Percentiles rank a stretch among this genome's conserved stretches.
These are phyloP conservation scores for Domatiomyces globalis DNA, from an alignment of 2,329 filamentous ascomycete genomes.

Conservation along the genomic window DNA sequence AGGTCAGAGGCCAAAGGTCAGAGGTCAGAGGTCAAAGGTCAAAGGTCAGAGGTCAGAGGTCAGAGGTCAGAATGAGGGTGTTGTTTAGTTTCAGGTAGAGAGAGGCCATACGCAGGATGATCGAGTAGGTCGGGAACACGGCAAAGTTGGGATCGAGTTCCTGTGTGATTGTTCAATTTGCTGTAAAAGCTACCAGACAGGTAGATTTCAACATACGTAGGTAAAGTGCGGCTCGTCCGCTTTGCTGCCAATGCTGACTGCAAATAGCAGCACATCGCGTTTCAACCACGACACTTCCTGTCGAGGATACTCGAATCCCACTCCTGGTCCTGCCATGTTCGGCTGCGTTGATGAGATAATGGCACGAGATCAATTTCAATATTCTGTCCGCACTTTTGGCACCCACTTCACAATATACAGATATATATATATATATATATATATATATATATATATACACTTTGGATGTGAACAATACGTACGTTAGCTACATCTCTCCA, in stretches of 20 bases:
- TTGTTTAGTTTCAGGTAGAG: background rate
- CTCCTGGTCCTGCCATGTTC: slow-evolving; percentile 39
- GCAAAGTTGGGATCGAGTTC: slow-evolving; percentile 77
- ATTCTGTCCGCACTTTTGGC: too few relatives aligned
- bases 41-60: too few relatives aligned
- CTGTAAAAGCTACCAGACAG: background rate
- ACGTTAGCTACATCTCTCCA: too few relatives aligned
- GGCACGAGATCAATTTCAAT: too few relatives aligned
- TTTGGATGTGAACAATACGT: too few relatives aligned
- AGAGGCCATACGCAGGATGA: slow-evolving; percentile 53
- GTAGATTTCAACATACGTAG: slow-evolving; percentile 46
- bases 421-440: too few relatives aligned
- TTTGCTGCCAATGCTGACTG: slow-evolving; percentile 72
- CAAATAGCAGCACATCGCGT: slow-evolving; percentile 79
- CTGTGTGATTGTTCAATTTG: slow-evolving; percentile 22
- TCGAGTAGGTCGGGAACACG: slow-evolving; percentile 77
- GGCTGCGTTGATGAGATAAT: background rate
- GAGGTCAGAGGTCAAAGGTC: too few relatives aligned
- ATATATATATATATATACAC: too few relatives aligned
- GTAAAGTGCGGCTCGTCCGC: slow-evolving; percentile 85
- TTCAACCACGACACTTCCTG: slow-evolving; percentile 71
- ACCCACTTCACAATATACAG: too few relatives aligned
- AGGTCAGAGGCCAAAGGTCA: too few relatives aligned
- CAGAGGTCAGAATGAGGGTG: background rate
- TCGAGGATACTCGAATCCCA: slow-evolving; percentile 65